These are phyloP conservation scores for Cicer bijugum DNA, from an alignment of 306 rosid genomes.

Conservation along the genomic window DNA sequence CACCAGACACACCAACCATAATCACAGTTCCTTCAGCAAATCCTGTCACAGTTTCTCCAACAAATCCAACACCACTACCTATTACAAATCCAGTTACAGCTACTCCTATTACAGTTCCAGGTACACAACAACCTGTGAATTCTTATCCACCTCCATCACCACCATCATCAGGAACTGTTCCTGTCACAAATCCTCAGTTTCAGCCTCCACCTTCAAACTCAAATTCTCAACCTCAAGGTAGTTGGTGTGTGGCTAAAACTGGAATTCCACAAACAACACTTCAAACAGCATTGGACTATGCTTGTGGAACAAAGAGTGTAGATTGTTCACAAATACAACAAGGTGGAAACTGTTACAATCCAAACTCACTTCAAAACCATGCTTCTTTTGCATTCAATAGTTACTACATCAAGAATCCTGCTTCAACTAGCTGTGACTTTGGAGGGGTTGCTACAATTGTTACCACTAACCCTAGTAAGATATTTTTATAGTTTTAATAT, in stretches of 20 bases:
- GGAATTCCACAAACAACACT: conserved; percentile 66
- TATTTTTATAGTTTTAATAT: conserved; percentile 4
- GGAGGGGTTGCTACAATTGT: conserved; percentile 78
- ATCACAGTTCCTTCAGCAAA: conserved; percentile 78
- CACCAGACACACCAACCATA: conserved; percentile 66
- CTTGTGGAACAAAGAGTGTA: conserved; percentile 66
- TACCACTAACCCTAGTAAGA: conserved; percentile 78
- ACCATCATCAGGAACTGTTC: conserved; percentile 59
- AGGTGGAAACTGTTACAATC: conserved; percentile 77
- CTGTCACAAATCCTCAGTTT: conserved; percentile 58
- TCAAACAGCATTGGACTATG: conserved; percentile 86
- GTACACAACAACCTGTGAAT: conserved; percentile 58
- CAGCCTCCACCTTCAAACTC: conserved; percentile 66
- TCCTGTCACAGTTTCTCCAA: conserved; percentile 64
- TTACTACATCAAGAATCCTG: conserved; percentile 84
- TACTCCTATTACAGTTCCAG: conserved; percentile 55
- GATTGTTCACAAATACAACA: conserved; percentile 90
- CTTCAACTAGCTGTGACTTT: conserved; percentile 84
- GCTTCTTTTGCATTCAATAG: conserved; percentile 89
- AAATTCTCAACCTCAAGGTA: conserved; percentile 58
- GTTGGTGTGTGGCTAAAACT: conserved; percentile 86
- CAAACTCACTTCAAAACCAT: conserved; percentile 73
- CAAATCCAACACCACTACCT: conserved; percentile 64
- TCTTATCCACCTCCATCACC: conserved; percentile 76
- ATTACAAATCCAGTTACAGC: conserved; percentile 55